phyloP scores from a whole-genome alignment of 305 asterid genomes.

The Ajuga reptans region DNA sequence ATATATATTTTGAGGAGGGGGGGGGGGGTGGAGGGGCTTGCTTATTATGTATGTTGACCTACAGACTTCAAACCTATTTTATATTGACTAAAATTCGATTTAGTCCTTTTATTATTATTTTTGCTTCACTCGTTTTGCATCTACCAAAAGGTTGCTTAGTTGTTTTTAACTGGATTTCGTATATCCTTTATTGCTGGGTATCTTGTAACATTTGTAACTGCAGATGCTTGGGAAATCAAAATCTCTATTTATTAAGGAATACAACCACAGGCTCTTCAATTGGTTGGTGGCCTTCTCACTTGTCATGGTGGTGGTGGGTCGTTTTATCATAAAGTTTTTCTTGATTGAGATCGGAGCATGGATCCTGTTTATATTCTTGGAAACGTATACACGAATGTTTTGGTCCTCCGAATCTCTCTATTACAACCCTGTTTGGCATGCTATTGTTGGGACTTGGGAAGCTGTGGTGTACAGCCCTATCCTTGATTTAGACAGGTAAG shows the following conservation, averaged over 20 bases:
- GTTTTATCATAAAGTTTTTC: slow-evolving; percentile 76
- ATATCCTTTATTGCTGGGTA: slow-evolving; percentile 5
- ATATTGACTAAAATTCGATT: too few species aligned
- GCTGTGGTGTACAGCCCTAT: slow-evolving; percentile 86
- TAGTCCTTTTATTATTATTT: not conserved
- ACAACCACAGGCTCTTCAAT: slow-evolving; percentile 92
- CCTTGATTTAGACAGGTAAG: slow-evolving; percentile 93
- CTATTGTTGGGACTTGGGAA: slow-evolving; percentile 85
- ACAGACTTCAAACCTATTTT: too few species aligned
- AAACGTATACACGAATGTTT: slow-evolving; percentile 94
- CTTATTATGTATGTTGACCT: too few species aligned
- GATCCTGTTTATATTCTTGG: slow-evolving; percentile 91
- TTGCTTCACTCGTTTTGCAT: not conserved
- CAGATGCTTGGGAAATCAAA: slow-evolving; percentile 96
- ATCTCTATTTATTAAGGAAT: slow-evolving; percentile 85
- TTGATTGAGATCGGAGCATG: slow-evolving; percentile 91
- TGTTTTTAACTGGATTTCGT: not conserved
- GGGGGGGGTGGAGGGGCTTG: too few species aligned
- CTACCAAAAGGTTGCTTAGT: not conserved
- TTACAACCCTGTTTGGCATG: slow-evolving; percentile 93
- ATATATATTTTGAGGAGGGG: too few species aligned
- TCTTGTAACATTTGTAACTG: slow-evolving; percentile 25
- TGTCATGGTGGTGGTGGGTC: slow-evolving; percentile 96
- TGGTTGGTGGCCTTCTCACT: slow-evolving; percentile 96
- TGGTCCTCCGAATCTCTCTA: slow-evolving; percentile 98